phyloP scores from a whole-genome alignment of 306 rosid species.

The Lagenaria siceraria region DNA sequence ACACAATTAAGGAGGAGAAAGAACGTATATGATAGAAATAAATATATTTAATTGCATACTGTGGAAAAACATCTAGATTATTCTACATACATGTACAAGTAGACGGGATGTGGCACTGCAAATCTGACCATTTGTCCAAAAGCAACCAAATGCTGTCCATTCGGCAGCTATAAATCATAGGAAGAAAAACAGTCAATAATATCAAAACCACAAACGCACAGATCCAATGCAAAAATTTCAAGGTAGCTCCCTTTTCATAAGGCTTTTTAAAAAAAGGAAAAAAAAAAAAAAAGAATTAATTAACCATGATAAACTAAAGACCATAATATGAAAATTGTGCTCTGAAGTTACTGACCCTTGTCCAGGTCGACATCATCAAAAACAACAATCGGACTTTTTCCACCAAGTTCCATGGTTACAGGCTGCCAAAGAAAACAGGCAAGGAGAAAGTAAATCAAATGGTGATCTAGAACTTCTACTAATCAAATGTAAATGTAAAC shows the following conservation, averaged over 20 bases:
- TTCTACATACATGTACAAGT: constrained; percentile 62
- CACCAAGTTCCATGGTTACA: constrained; percentile 92
- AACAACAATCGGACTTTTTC: constrained; percentile 81
- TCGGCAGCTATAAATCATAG: constrained; percentile 72
- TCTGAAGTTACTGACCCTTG: constrained; percentile 57
- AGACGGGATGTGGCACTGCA: constrained; percentile 99
- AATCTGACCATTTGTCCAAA: constrained; percentile 99
- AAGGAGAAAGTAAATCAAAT: constrained; percentile 5
- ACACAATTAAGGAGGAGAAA: background rate
- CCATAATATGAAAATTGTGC: background rate
- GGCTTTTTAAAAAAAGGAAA: too few relatives aligned
- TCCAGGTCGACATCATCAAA: constrained; percentile 96
- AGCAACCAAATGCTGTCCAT: constrained; percentile 85
- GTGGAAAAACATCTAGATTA: background rate
- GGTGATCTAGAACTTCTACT: background rate
- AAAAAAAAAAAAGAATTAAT: too few relatives aligned
- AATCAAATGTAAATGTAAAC: background rate
- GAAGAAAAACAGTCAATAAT: constrained; percentile 6
- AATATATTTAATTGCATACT: background rate
- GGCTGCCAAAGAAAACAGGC: constrained; percentile 49
- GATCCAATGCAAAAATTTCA: background rate
- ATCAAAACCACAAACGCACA: background rate
- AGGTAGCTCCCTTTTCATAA: background rate
- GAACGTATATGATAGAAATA: background rate
- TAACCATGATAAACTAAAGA: background rate